A percentile compares a stretch with the other conserved stretches of the same genome.
Conservation (phyloP, 75 land plant genomes). For the Chamaecyparis obtusa region DNA sequence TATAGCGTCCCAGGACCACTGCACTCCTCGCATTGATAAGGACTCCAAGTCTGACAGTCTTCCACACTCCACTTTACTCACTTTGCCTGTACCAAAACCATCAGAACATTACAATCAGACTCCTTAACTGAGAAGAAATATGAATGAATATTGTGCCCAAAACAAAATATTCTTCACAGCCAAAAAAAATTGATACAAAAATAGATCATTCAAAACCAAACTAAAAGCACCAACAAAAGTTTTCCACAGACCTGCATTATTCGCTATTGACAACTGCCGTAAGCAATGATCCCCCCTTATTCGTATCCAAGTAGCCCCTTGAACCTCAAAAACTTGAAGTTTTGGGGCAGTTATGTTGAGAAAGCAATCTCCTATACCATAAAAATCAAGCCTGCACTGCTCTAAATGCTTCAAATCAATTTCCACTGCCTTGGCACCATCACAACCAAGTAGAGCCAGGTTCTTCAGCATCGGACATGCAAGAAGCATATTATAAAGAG, state of each 20-base stretch:
- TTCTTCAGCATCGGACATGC: constrained; percentile 64
- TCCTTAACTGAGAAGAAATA: background rate
- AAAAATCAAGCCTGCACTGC: constrained; percentile 77
- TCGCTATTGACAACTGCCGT: constrained; percentile 50
- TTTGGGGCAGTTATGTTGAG: constrained; percentile 46
- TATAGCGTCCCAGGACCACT: constrained; percentile 83
- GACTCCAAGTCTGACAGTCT: constrained; percentile 50
- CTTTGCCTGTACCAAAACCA: constrained; percentile 43
- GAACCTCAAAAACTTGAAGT: constrained; percentile 58
- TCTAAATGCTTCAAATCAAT: constrained; percentile 53
- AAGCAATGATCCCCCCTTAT: constrained; percentile 34
- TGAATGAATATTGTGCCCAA: background rate
- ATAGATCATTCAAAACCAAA: constrained; percentile 3
- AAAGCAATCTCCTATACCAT: constrained; percentile 47
- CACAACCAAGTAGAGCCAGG: constrained; percentile 65
- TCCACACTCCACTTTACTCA: constrained; percentile 58
- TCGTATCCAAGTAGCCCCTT: constrained; percentile 68
- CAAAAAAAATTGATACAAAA: background rate
- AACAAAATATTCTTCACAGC: background rate
- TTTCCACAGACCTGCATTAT: constrained; percentile 49
- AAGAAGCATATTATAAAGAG: constrained; percentile 32
- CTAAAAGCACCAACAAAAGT: background rate
- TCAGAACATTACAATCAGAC: background rate
- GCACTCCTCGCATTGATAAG: constrained; percentile 67
- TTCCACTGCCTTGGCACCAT: constrained; percentile 44